These are phyloP conservation scores for Quercus engelmannii DNA, from an alignment of 306 rosid species.

Conservation along the genomic window DNA sequence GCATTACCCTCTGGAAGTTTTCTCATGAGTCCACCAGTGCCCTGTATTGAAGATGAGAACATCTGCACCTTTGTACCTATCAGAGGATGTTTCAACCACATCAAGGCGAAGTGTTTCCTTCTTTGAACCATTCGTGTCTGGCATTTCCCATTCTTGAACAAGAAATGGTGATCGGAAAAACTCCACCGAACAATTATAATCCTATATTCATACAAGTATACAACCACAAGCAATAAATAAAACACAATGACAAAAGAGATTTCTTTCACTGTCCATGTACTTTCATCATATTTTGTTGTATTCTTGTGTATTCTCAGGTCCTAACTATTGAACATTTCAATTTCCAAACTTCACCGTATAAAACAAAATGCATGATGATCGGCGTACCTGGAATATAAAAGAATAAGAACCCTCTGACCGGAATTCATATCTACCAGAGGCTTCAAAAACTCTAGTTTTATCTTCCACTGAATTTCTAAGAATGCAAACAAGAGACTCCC, in stretches of 20 bases:
- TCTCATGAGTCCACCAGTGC: constrained; percentile 99
- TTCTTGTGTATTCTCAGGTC: no score
- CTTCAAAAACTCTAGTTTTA: constrained; percentile 65
- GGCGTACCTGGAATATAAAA: constrained; percentile 65
- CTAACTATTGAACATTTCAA: no score
- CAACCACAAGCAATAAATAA: constrained; percentile 1
- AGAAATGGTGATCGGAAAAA: constrained; percentile 88
- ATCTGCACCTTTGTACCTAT: constrained; percentile 76
- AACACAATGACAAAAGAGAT: background rate
- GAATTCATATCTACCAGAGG: constrained; percentile 63
- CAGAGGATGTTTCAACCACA: constrained; percentile 62
- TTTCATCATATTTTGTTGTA: no score
- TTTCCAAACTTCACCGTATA: no score
- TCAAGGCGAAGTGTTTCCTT: constrained; percentile 93
- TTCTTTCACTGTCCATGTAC: no score
- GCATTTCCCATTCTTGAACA: constrained; percentile 87
- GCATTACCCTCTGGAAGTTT: constrained; percentile 80
- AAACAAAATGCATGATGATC: background rate
- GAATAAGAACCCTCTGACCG: constrained; percentile 89
- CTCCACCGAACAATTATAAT: constrained; percentile 77
- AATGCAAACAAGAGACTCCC: constrained; percentile 96
- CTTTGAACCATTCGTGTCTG: constrained; percentile 62
- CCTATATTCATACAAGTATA: constrained; percentile 37
- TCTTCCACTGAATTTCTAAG: constrained; percentile 71
- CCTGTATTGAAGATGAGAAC: constrained; percentile 86